Evolutionary conservation across 2,329 filamentous ascomycete genomes (phyloP), one percentile per base, ranked within the genome.

Genomic region (Aspergillus sp.): DNA sequence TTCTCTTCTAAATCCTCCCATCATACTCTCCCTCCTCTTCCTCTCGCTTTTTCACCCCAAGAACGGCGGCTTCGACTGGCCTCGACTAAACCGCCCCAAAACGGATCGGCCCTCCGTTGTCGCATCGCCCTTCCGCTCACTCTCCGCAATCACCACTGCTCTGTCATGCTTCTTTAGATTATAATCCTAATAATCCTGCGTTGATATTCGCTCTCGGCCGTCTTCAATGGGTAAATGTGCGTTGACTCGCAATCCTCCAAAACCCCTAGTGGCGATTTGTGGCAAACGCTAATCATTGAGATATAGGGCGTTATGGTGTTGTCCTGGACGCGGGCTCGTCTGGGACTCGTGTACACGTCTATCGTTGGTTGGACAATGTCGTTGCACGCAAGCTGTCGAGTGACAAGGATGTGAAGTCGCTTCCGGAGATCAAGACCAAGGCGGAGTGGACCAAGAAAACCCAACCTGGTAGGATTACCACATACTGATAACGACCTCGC

Each of bases 251-350:
- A 27, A 7, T 49, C 19, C 37, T 43, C 46, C 17, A 19, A 23
- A 30, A 30, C 10, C 12, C 41, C 44, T 41, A 17, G 15, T 25
- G 25, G 43, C 15, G 35, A 42, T 10, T 10, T 19, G 13, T 22
- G 30, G 41, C 38, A 27, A 48, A 44, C 44, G 35, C 38, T 27
- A 27, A 41, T 17, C 38, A 23, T 30, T 22, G 27, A n/a, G 38
- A 41, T 54, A 38, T 48, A 80, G 77, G 77, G 76, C 74, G 76
- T 74, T 96, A 94, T 78, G 93, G 90, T 66, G 88, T 97, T 61
- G 90, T 98, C 65, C 81, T 98, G 63, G 93, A 98, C 79, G 93
- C 93, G 67, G 93, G 93, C 59, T 97, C 93, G 69, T 97, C 93
- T 62, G 91, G 93, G 66, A 97, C 91, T 61, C 86, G 93, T 66